A percentile compares a stretch with the other conserved stretches of the same genome.
phyloP scores from a whole-genome alignment of 2,329 filamentous ascomycete genomes.

The Penicillium griseofulvum region DNA sequence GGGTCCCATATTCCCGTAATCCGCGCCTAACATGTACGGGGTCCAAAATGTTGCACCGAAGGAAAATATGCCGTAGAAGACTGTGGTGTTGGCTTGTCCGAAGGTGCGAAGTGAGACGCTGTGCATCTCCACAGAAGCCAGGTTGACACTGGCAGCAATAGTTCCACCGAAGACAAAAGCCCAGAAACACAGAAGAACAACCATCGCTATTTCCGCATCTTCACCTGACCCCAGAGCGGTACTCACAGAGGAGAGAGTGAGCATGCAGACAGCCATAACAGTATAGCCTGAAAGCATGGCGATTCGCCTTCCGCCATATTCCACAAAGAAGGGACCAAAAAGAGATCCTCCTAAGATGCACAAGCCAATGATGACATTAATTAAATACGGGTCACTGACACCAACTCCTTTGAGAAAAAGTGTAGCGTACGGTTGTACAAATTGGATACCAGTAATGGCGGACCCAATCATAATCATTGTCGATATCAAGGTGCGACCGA shows the following conservation, averaged over 20 bases:
- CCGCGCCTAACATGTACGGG: conserved; percentile 21
- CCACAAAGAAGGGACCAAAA: conserved; percentile 15
- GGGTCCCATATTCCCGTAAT: conserved; percentile 26
- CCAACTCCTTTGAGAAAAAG: conserved; percentile 20
- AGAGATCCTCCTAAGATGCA: conserved; percentile 17
- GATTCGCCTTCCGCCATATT: conserved; percentile 22
- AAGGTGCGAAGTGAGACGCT: conserved; percentile 25
- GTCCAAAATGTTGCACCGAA: conserved; percentile 24
- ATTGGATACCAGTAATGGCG: conserved; percentile 25
- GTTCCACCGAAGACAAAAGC: conserved; percentile 25
- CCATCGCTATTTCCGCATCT: conserved; percentile 13
- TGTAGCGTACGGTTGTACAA: conserved; percentile 13
- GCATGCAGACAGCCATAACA: conserved; percentile 22
- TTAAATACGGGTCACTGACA: conserved; percentile 19
- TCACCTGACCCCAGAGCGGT: conserved; percentile 12
- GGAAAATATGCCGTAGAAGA: conserved; percentile 20
- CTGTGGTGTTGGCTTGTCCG: conserved; percentile 24
- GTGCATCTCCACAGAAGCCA: conserved; percentile 25
- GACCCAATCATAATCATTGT: conserved; percentile 27
- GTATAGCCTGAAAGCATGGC: conserved; percentile 19
- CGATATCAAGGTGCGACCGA: conserved; percentile 23
- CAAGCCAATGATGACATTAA: conserved; percentile 17
- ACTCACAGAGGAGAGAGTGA: conserved; percentile 20
- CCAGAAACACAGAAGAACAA: conserved; percentile 26
- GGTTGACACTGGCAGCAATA: conserved; percentile 18